phyloP scores from a whole-genome alignment of 495 filamentous ascomycete genomes.

The Hypomontagnella submonticulosa region DNA sequence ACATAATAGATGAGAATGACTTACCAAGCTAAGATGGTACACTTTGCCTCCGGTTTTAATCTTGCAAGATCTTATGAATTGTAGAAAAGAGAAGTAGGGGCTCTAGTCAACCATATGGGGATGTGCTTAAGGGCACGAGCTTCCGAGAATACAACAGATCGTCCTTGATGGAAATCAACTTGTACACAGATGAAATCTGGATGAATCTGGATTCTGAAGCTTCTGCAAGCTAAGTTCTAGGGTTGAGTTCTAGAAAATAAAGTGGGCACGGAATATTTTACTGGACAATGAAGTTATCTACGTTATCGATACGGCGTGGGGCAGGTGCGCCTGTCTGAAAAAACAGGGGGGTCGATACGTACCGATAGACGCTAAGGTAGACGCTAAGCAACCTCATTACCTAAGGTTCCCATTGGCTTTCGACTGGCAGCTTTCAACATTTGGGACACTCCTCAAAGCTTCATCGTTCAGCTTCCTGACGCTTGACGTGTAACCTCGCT shows the following conservation, averaged over 20 bases:
- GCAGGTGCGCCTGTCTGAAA: too few species aligned
- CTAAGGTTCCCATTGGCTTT: conserved; percentile 25
- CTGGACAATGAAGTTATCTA: not conserved
- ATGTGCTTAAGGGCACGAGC: too few species aligned
- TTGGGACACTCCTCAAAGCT: conserved; percentile 16
- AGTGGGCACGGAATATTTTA: conserved; percentile 46
- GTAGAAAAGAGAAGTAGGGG: too few species aligned
- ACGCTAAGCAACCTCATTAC: conserved; percentile 32
- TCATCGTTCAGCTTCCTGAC: not conserved
- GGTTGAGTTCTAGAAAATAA: conserved; percentile 46
- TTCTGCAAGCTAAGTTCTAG: conserved; percentile 10
- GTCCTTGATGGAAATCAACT: too few species aligned
- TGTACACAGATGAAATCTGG: not conserved
- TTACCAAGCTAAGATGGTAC: too few species aligned
- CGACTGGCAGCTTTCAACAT: conserved; percentile 28
- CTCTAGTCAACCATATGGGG: too few species aligned
- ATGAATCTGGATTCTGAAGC: conserved; percentile 22
- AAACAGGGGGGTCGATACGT: too few species aligned
- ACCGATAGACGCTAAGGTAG: not conserved
- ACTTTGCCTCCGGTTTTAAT: not conserved
- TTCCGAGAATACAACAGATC: too few species aligned
- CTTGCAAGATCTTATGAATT: not conserved
- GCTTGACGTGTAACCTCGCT: not conserved
- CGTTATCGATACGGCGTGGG: too few species aligned
- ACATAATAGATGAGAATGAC: not conserved